Conservation (phyloP, 352 stramenopile genomes). For the Peronosclerospora sorghi region DNA sequence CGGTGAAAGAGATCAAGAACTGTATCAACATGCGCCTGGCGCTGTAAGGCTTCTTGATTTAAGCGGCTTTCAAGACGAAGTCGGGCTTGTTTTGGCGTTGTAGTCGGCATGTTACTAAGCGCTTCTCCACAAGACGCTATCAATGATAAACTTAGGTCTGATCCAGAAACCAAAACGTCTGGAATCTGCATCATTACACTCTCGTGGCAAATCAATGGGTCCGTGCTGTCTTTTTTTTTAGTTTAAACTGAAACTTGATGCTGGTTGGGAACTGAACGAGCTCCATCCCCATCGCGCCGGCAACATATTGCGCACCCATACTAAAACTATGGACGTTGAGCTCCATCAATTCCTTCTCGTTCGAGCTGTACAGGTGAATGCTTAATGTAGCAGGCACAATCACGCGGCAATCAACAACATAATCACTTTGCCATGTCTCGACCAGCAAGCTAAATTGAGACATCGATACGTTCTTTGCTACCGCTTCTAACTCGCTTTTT, state of each 20-base stretch:
- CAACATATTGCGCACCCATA: slow-evolving; percentile 41
- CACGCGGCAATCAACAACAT: slow-evolving; percentile 41
- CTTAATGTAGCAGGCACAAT: slow-evolving; percentile 37
- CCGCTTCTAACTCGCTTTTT: slow-evolving; percentile 24
- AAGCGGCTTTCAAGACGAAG: slow-evolving; percentile 39
- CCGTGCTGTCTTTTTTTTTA: slow-evolving; percentile 35
- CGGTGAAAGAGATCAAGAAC: slow-evolving; percentile 42
- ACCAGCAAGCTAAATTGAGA: slow-evolving; percentile 49
- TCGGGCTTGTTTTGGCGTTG: slow-evolving; percentile 48
- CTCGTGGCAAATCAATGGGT: slow-evolving; percentile 32
- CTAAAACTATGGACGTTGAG: slow-evolving; percentile 41
- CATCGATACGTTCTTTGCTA: slow-evolving; percentile 37
- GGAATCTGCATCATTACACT: slow-evolving; percentile 47
- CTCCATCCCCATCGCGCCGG: slow-evolving; percentile 27
- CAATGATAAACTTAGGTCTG: slow-evolving; percentile 55
- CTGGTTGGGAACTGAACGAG: slow-evolving; percentile 33
- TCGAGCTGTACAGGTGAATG: slow-evolving; percentile 35
- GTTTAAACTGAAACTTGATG: slow-evolving; percentile 33
- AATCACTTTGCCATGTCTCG: slow-evolving; percentile 26
- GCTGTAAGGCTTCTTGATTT: slow-evolving; percentile 40
- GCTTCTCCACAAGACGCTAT: slow-evolving; percentile 43
- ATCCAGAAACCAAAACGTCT: slow-evolving; percentile 52
- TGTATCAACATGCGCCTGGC: slow-evolving; percentile 41
- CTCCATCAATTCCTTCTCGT: slow-evolving; percentile 33
- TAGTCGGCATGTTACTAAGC: slow-evolving; percentile 38